These are phyloP conservation scores for Jatropha podagrica DNA, from an alignment of 441 rosid genomes.

Conservation along the genomic window DNA sequence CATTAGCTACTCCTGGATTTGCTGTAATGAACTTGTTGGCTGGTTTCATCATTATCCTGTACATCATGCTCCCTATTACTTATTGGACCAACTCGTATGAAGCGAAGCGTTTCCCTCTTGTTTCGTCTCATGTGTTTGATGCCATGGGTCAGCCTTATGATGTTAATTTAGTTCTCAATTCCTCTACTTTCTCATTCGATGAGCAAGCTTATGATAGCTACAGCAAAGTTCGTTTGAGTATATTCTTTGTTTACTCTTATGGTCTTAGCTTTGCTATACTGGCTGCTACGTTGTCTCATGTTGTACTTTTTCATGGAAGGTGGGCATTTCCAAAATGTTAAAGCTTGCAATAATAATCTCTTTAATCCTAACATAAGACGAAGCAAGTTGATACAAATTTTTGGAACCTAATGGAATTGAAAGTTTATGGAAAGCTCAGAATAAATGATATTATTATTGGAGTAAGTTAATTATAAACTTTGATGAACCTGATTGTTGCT, in stretches of 20 bases:
- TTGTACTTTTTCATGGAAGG: constrained; percentile 49
- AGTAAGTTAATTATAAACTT: background rate
- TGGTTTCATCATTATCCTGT: constrained; percentile 37
- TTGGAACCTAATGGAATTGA: too few species aligned
- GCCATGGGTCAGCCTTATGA: constrained; percentile 27
- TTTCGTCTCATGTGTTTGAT: constrained; percentile 33
- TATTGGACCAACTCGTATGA: constrained; percentile 41
- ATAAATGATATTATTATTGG: too few species aligned
- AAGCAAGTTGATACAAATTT: background rate
- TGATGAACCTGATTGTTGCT: background rate
- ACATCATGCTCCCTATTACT: constrained; percentile 32
- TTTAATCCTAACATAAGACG: background rate
- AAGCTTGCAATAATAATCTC: too few species aligned
- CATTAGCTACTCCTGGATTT: constrained; percentile 40
- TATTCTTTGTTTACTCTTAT: constrained; percentile 34
- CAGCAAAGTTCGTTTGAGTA: constrained; percentile 38
- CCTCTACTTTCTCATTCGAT: constrained; percentile 28
- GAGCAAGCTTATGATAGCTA: constrained; percentile 34
- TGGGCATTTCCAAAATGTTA: background rate
- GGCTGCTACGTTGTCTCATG: constrained; percentile 46
- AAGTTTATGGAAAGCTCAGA: too few species aligned
- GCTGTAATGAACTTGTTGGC: constrained; percentile 38
- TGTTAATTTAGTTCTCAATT: constrained; percentile 24
- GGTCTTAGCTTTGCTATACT: constrained; percentile 45
- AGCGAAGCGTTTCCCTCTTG: constrained; percentile 44